Base-by-base conservation (phyloP, 2,329 filamentous ascomycete genomes). In the Dichotomopilus funicola region DNA sequence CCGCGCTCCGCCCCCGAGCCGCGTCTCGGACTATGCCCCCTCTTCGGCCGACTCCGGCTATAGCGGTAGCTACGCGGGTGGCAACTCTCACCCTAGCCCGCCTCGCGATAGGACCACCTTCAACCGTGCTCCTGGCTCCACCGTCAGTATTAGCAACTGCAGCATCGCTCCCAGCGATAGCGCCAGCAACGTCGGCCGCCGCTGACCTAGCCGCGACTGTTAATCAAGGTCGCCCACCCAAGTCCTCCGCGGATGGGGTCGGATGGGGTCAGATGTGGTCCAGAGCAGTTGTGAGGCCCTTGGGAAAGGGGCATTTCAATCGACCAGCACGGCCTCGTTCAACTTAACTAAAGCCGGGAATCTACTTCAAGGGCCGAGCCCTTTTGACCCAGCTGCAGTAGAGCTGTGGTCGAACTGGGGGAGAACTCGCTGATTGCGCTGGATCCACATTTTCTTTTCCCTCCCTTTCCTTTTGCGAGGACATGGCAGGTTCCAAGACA, bases 111-210 rank as follows among this genome's bases (percentile, higher is more conserved):
- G 48, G 5, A 44, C 58, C 40, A 11, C 49, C 31, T 58, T 58
- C 51, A 41, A 6, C 33, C 47, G 40, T 38, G n/a, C 36, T 9
- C 5, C 10, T n/a, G 34, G 12, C 37, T 40, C 46, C 55, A 56
- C 48, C 51, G 19, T 41, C 31, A 49, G 53, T 42, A 49, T 56
- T 40, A 49, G 58, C 41, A 41, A 55, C 58, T 54, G 55, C 48
- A 63, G 56, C 59, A 52, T 63, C 19, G 51, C 47, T 13, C 61
- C 61, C 35, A 52, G 47, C 44, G 60, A 62, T 13, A 63, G 61
- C 48, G 56, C 62, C 57, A 63, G 61, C 57, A 58, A 55, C 0
- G 58, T 63, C 31, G 60, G 60, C 43, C 55, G 55, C 45, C 10
- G 37, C 37, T 13, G 36, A 5, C 40, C 35, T 33, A 42, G 13